A percentile compares a stretch with the other conserved stretches of the same genome.
phyloP scores from a whole-genome alignment of 306 rosid genomes.

The Rosa lucieae region DNA sequence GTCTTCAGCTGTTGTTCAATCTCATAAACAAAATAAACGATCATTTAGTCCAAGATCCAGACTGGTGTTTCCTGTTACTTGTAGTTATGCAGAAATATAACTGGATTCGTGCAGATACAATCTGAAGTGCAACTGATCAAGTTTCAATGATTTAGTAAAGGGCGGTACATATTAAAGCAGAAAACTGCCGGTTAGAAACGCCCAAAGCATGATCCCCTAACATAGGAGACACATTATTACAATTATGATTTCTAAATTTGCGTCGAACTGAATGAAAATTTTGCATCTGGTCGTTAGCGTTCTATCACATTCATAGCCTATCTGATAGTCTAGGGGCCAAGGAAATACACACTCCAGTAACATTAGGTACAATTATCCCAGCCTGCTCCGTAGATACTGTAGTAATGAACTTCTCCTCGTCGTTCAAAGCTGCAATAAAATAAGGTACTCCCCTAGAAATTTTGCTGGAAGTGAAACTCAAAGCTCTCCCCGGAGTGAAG shows the following conservation, averaged over 20 bases:
- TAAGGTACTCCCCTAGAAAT: not conserved
- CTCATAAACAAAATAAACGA: not conserved
- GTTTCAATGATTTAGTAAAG: not conserved
- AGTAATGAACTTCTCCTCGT: slow-evolving; percentile 3
- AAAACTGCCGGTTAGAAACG: no score
- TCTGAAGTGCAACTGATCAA: not conserved
- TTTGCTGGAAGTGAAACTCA: slow-evolving; percentile 14
- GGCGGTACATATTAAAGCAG: no score
- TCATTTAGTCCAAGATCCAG: not conserved
- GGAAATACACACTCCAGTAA: not conserved
- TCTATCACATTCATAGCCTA: not conserved
- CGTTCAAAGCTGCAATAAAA: slow-evolving; percentile 20
- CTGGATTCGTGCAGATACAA: not conserved
- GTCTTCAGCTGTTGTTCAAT: not conserved
- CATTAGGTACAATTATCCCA: slow-evolving; percentile 17
- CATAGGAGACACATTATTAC: no score
- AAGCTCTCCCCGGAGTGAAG: not conserved
- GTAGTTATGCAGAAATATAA: no score
- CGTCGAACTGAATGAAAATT: not conserved
- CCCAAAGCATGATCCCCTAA: no score
- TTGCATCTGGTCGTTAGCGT: not conserved
- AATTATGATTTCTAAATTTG: not conserved
- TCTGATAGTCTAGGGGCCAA: not conserved
- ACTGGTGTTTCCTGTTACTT: not conserved
- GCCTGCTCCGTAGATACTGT: not conserved